Base-by-base conservation (phyloP, 768 basidiomycete species). In the Candolleomyces eurysporus region DNA sequence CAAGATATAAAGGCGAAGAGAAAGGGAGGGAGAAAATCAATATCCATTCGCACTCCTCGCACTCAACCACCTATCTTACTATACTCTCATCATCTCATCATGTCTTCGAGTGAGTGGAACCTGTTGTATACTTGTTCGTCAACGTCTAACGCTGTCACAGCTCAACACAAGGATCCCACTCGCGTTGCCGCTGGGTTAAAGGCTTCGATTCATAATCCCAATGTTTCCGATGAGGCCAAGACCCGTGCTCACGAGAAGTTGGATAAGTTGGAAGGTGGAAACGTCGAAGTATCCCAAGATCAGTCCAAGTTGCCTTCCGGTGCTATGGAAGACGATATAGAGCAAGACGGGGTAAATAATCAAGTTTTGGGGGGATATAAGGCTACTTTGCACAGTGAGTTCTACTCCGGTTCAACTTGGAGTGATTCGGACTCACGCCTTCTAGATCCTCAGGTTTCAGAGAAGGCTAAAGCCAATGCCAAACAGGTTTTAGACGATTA, bases 131-230 rank as follows among this genome's bases (percentile, higher is more conserved):
- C 36, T 5, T 7, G 8, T 7, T 11, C 36, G 36, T 36, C 36
- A 11, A 36, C 36, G 11, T 7, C 36, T 36, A 36, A 36, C 36
- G 6, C 1, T 36, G 11, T 36, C 5, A 36, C 1, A 11, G 36
- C 36, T 36, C 26, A 61, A 32, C 11, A n/a, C 17, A 73, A 73
- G 54, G 64, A 67, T 60, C 64, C 67, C 10, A 68, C 68, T 48
- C 69, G 71, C 10, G 69, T 74, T 46, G 66, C 78, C 26, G 83
- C 81, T 1, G 86, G 86, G 36, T 72, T 84, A 57, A 86, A 85
- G 66, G 84, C 85, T n/a, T 75, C 84, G 10, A 75, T 86, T 5
- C 74, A 79, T 67, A 87, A 88, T 67, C 83, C 84, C 2, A 75
- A 80, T 59, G 81, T 83, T 19, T 83, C 84, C 4, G 74, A 76